These are phyloP conservation scores for Potentilla sterilis DNA, from an alignment of 306 rosid genomes.

Conservation along the genomic window DNA sequence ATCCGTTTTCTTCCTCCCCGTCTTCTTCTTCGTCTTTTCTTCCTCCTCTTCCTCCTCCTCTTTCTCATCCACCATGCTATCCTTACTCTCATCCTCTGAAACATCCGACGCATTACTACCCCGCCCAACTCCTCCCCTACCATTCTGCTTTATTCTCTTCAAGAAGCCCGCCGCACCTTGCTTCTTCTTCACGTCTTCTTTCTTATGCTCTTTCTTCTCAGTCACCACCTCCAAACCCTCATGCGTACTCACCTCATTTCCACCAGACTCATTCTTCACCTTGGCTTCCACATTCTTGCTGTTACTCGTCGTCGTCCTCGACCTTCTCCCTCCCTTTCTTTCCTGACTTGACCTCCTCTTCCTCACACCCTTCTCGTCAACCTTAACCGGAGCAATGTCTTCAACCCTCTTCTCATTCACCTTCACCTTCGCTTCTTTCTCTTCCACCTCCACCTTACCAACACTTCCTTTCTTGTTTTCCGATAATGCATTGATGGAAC, in stretches of 20 bases:
- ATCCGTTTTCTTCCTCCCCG: not conserved
- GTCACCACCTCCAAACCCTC: slow-evolving; percentile 31
- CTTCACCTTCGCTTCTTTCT: slow-evolving; percentile 14
- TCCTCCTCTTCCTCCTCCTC: slow-evolving; percentile 1
- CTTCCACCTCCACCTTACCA: slow-evolving; percentile 22
- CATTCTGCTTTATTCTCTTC: slow-evolving; percentile 46
- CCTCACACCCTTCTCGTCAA: slow-evolving; percentile 26
- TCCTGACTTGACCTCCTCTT: slow-evolving; percentile 15
- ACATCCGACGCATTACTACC: slow-evolving; percentile 2
- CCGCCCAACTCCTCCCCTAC: not conserved
- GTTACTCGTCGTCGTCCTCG: not conserved
- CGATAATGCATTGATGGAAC: slow-evolving; percentile 17
- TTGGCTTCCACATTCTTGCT: slow-evolving; percentile 10
- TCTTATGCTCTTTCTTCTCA: slow-evolving; percentile 46
- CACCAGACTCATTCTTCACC: slow-evolving; percentile 29
- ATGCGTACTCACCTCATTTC: slow-evolving; percentile 43
- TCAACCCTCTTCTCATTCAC: slow-evolving; percentile 15
- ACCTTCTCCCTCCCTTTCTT: slow-evolving; percentile 25
- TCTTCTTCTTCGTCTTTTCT: slow-evolving; percentile 3
- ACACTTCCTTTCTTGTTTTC: slow-evolving; percentile 15
- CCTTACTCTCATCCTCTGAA: slow-evolving; percentile 26
- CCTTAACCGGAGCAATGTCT: slow-evolving; percentile 11
- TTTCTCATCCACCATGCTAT: slow-evolving; percentile 9
- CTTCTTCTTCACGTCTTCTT: slow-evolving; percentile 36
- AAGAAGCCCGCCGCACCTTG: slow-evolving; percentile 45